Evolutionary conservation across 345 rosid species (phyloP), one percentile per base, ranked within the genome.

Genomic region (Eucalyptus curtisii): DNA sequence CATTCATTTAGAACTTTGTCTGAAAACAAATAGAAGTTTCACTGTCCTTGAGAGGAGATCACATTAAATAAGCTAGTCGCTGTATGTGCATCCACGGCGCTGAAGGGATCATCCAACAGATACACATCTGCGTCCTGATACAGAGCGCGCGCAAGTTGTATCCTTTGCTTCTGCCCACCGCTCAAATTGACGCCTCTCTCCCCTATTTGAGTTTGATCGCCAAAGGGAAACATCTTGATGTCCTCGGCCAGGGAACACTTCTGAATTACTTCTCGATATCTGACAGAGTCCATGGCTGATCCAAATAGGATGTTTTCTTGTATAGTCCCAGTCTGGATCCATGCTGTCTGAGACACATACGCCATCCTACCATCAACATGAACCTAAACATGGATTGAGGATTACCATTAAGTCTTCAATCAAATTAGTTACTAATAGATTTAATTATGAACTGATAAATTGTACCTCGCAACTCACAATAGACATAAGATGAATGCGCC

Each of bases 21-120:
- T 14, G 53, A 27, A 84, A 84, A 84, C 49, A 42, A 13, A 84
- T 47, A 24, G 31, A 49, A 47, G 37, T 30, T 85, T 85, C 86
- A 48, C 52, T 48, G 37, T 85, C 42, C 14, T 85, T n/a, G 82
- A 68, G 13, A 76, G 82, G 27, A 20, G 14, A 76, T 76, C 82
- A 95, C 95, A 88, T 91, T 92, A 87, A 94, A 95, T 14, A 94
- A 87, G 85, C 85, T 87, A 37, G 93, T 89, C 30, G 95, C 95
- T 6, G 96, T 95, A 25, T 95, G 93, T 27, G 95, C 97, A 90
- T 95, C 97, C n/a, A 95, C 93, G 79, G 96, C 95, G 15, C 95
- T 94, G 88, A 95, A 93, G 22, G 96, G 96, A 90, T 95, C 95
- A 87, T 94, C 96, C 87, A 95, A 86, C 59, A 95, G 94, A 90